Evolutionary conservation across 1,284 basidiomycete genomes (phyloP).

Genomic region (Fomitopsis betulina): DNA sequence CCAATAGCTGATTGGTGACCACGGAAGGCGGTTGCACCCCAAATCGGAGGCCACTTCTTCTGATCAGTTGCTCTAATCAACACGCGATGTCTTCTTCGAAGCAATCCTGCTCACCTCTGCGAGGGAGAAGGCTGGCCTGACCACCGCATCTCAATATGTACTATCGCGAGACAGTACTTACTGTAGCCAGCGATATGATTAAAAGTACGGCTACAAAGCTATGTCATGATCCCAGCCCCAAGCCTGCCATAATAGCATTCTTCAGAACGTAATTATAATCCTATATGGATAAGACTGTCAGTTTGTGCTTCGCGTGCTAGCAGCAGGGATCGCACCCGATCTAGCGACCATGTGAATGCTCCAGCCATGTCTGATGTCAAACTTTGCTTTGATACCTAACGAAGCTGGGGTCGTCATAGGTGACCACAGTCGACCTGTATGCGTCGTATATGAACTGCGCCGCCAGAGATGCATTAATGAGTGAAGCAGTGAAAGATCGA

Average conservation of each 20-base stretch:
- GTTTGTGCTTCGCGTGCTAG: background rate
- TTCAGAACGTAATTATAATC: constrained; percentile 41
- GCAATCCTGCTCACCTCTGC: too few species aligned
- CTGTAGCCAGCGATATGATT: too few species aligned
- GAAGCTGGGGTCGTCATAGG: constrained; percentile 70
- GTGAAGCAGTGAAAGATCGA: background rate
- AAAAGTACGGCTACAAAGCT: too few species aligned
- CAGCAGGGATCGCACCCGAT: constrained; percentile 36
- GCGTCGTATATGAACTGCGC: constrained; percentile 40
- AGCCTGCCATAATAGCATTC: constrained; percentile 36
- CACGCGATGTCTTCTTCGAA: too few species aligned
- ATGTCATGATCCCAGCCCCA: constrained; percentile 21
- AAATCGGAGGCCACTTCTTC: too few species aligned
- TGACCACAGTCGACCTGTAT: constrained; percentile 50
- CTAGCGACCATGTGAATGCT: constrained; percentile 54
- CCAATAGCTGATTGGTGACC: too few species aligned
- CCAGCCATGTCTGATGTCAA: constrained; percentile 58
- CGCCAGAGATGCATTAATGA: background rate
- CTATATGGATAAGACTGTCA: constrained; percentile 19
- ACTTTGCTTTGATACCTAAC: constrained; percentile 63
- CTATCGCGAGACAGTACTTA: too few species aligned
- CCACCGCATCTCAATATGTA: too few species aligned
- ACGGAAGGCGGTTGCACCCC: too few species aligned
- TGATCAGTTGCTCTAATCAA: too few species aligned
- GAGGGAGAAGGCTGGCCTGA: too few species aligned